Base-by-base conservation (phyloP, 75 land plant genomes). In the Sequoia sempervirens region DNA sequence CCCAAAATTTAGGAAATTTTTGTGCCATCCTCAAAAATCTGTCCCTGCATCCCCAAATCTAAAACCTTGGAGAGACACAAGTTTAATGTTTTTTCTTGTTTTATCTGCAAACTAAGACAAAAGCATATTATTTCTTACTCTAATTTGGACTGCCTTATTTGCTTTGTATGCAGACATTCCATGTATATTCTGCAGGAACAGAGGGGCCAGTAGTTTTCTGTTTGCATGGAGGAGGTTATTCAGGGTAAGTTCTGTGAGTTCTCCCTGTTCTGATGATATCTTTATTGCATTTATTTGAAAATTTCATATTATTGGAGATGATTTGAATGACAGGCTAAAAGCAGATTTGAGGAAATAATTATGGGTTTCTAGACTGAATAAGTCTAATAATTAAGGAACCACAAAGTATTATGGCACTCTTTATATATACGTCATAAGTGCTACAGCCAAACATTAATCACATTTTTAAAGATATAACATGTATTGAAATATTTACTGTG, bases 151-250 rank as follows among this genome's bases (percentile, higher is more conserved):
- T 83, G 56, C 36, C 79, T 66, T 75, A 41, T 54, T 76, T 73
- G 34, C 23, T 82, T 79, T 32, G 82, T 40, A 34, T 84, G 84
- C 87, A 97, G 99, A 91, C 90, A 28, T 97, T 97, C 85, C 99
- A 96, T 85, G 85, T 97, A 8, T 97, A 97, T 70, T 80, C 81
- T 81, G 98, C 99, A 84, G 99, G 99, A 85, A 87, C 90, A 26
- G 93, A 94, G 85, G 99, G 99, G 15, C 98, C 99, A 13, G 96
- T 95, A 75, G 88, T 97, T 41, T 96, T 97, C 82, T 97, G 98
- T 84, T 88, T 97, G 10, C 99, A 97, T 92, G 99, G 99, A 43
- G 99, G 99, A 73, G 99, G 99, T n/a, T 97, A 91, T 88, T 90
- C 99, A 15, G 99, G 99, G 99, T 97, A 92, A 66, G 85, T 61